Base-by-base conservation (phyloP, 305 asterid genomes). In the Ajuga reptans region DNA sequence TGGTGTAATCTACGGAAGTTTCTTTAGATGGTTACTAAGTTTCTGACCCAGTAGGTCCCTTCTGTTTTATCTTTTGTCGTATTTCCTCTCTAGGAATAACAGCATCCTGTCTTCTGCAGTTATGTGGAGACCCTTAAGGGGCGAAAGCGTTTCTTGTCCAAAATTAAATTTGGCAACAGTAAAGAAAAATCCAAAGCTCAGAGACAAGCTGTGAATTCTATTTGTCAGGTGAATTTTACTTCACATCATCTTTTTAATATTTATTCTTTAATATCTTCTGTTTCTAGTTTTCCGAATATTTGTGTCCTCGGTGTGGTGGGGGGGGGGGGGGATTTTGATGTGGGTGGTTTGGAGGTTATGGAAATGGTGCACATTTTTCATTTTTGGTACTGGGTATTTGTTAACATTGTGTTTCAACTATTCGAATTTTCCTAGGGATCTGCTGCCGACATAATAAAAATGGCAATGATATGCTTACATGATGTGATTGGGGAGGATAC, bases 181-280 rank as follows among this genome's bases (percentile, higher is more conserved):
- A 85, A 87, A 74, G 99, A 91, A 81, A 87, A 87, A 77, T 89
- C 91, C 66, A 91, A 87, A 85, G 99, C 97, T 73, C 91, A 90
- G 83, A 89, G 99, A 72, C 99, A 93, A 81, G 96, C 99, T 69
- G 96, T 93, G 82, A 93, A 93, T 84, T 91, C 99, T 59, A 91
- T 93, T 61, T 93, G 99, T 72, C 99, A 91, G 96, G 99, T 92
- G 69, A 51, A 18, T 63, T 52, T 75, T 77, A 55, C 49, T 73
- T 58, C 34, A n/a, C 16, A 52, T 24, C 49, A 42, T 17, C 54
- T 17, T 17, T 68, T 24, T 60, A 49, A 56, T 39, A 4, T 6
- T 34, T 66, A 56, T 66, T 64, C 29, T 46, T 33, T 29, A 14
- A 52, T 52, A 60, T 63, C 24, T 64, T 65, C 21, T 72, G 11